These are phyloP conservation scores for Xylaria venustula DNA, from an alignment of 495 filamentous ascomycete species.

Conservation along the genomic window DNA sequence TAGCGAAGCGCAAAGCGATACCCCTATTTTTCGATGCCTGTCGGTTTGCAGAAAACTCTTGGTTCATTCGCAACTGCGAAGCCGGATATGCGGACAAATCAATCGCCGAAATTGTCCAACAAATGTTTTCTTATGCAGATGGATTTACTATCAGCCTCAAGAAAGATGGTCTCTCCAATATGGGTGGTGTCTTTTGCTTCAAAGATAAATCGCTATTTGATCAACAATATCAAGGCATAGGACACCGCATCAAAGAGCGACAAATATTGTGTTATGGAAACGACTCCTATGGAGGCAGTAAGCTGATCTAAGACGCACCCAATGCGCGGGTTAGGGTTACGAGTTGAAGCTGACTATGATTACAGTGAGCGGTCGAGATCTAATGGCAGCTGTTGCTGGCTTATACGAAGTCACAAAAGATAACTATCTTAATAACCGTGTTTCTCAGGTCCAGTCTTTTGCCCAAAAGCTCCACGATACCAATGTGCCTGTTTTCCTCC, in stretches of 20 bases:
- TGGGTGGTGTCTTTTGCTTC: constrained; percentile 11
- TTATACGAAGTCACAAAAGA: constrained; percentile 13
- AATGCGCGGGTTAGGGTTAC: too few relatives aligned
- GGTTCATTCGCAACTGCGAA: constrained; percentile 4
- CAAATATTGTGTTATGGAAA: constrained; percentile 16
- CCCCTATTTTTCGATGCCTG: constrained; percentile 15
- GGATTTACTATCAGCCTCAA: constrained; percentile 10
- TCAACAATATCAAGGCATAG: constrained; percentile 11
- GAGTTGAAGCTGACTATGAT: neutral
- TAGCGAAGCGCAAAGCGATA: constrained; percentile 1
- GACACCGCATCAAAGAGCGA: constrained; percentile 1
- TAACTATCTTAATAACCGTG: constrained; percentile 1
- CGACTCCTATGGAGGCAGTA: constrained; percentile 15
- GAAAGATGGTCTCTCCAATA: constrained; percentile 14
- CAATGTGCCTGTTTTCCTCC: neutral
- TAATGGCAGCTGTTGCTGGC: constrained; percentile 8
- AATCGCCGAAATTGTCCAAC: constrained; percentile 6
- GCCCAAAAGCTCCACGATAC: constrained; percentile 8
- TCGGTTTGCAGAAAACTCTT: constrained; percentile 11
- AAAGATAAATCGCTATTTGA: constrained; percentile 1
- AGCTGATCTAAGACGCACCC: neutral
- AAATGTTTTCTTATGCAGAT: constrained; percentile 15
- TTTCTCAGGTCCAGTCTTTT: constrained; percentile 4
- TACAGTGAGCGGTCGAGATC: constrained; percentile 10
- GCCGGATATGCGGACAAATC: neutral